Conservation (phyloP, 2,329 filamentous ascomycete genomes). For the Tolypocladium album region DNA sequence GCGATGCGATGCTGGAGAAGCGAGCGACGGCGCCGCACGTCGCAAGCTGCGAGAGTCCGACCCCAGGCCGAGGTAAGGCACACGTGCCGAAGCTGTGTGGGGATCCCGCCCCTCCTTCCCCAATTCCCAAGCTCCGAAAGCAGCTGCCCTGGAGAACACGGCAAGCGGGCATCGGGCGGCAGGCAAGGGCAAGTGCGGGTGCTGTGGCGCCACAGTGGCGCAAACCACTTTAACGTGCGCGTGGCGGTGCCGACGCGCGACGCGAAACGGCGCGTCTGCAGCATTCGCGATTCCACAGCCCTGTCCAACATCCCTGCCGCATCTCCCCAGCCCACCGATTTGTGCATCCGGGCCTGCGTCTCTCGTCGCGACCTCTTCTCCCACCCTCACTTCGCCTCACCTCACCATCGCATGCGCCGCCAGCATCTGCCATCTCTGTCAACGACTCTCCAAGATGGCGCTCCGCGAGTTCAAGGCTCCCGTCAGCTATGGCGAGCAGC, state of each 20-base stretch:
- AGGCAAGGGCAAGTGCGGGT: background rate
- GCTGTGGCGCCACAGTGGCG: constrained; percentile 3
- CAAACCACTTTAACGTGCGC: constrained; percentile 4
- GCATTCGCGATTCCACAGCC: background rate
- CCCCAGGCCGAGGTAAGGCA: constrained; percentile 21
- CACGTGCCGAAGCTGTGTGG: constrained; percentile 19
- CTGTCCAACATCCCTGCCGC: constrained; percentile 12
- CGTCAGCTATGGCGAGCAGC: constrained; percentile 81
- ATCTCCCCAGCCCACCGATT: constrained; percentile 19
- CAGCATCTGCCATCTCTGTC: background rate
- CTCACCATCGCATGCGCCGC: constrained; percentile 1
- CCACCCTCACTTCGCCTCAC: constrained; percentile 4
- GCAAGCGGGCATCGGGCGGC: too few species aligned
- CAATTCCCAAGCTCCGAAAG: background rate
- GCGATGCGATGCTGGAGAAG: background rate
- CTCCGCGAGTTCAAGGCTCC: constrained; percentile 68
- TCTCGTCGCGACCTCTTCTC: constrained; percentile 3
- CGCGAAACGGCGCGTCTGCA: constrained; percentile 23
- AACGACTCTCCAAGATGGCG: constrained; percentile 52
- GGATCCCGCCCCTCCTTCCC: background rate
- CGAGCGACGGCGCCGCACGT: background rate
- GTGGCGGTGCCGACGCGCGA: constrained; percentile 16
- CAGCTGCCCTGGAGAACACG: background rate
- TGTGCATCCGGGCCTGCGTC: constrained; percentile 11
- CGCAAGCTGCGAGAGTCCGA: background rate